Conservation (phyloP, 371 early-diverging fungal species). For the Mucor piriformis region DNA sequence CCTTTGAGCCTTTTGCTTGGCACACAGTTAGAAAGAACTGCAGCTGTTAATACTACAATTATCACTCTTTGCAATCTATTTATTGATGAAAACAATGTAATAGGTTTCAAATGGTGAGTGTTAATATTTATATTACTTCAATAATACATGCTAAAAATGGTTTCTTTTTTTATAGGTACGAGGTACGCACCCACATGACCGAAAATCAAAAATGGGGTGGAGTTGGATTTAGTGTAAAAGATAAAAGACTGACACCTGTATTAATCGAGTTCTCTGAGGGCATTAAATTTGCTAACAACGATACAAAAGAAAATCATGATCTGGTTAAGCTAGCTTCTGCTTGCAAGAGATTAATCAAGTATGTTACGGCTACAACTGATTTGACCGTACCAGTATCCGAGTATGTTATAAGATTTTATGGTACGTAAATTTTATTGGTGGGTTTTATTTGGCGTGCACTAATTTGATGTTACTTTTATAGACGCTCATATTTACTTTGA, state of each 20-base stretch:
- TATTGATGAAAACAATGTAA: not conserved
- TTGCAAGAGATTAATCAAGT: slow-evolving; percentile 8
- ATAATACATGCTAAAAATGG: not conserved
- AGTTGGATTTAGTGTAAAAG: slow-evolving; percentile 16
- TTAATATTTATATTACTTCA: not conserved
- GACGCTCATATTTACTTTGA: slow-evolving; percentile 10
- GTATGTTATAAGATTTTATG: slow-evolving; percentile 8
- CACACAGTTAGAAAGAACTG: not conserved
- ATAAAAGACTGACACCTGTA: slow-evolving; percentile 15
- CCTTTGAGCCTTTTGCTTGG: not conserved
- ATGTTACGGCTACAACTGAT: slow-evolving; percentile 14
- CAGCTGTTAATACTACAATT: not conserved
- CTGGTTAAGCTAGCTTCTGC: slow-evolving; percentile 12
- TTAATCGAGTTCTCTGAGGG: slow-evolving; percentile 22
- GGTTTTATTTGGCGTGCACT: slow-evolving; percentile 2
- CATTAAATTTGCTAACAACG: slow-evolving; percentile 10
- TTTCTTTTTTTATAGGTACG: not conserved
- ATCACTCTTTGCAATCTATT: not conserved
- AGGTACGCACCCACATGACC: slow-evolving; percentile 7
- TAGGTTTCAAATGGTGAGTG: not conserved
- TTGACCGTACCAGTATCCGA: slow-evolving; percentile 5
- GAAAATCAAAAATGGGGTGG: slow-evolving; percentile 20
- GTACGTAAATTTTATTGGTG: slow-evolving; percentile 2
- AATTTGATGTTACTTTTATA: slow-evolving; percentile 18
- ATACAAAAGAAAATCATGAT: slow-evolving; percentile 10